Percentiles rank a stretch among this genome's conserved stretches.
Evolutionary conservation across 139 green algal species (phyloP).

Genomic region (Chlamydomonas eustigma): DNA sequence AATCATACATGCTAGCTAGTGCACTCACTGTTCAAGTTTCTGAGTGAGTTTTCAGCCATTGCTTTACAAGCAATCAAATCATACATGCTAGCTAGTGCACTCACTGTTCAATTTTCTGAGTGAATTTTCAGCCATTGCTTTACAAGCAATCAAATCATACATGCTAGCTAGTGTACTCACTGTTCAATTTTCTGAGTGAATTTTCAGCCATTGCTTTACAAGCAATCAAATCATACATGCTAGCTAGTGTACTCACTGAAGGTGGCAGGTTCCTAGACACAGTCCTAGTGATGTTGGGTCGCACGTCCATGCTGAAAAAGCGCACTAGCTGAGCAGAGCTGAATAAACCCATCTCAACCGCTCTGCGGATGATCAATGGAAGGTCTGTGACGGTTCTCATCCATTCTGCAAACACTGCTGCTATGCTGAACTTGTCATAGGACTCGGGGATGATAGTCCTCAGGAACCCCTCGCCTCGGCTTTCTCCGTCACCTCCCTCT

Average conservation of each 20-base stretch:
- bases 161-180: no score
- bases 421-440: conserved; percentile 87
- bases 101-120: no score
- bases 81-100: no score
- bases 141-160: no score
- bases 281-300: conserved; percentile 76
- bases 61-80: no score
- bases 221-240: no score
- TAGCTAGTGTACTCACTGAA: conserved; percentile 39
- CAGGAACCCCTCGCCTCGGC: conserved; percentile 52
- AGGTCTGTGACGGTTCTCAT: conserved; percentile 82
- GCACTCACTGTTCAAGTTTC: no score
- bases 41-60: no score
- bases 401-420: conserved; percentile 78
- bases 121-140: no score
- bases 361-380: conserved; percentile 80
- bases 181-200: no score
- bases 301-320: conserved; percentile 90
- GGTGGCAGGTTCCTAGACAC: conserved; percentile 78
- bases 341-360: conserved; percentile 92
- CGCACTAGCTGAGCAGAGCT: conserved; percentile 85
- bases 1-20: no score
- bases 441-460: conserved; percentile 70
- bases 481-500: conserved; percentile 38
- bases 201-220: no score